phyloP scores from a whole-genome alignment of 164 flowering plant species.

The Akebia trifoliata region DNA sequence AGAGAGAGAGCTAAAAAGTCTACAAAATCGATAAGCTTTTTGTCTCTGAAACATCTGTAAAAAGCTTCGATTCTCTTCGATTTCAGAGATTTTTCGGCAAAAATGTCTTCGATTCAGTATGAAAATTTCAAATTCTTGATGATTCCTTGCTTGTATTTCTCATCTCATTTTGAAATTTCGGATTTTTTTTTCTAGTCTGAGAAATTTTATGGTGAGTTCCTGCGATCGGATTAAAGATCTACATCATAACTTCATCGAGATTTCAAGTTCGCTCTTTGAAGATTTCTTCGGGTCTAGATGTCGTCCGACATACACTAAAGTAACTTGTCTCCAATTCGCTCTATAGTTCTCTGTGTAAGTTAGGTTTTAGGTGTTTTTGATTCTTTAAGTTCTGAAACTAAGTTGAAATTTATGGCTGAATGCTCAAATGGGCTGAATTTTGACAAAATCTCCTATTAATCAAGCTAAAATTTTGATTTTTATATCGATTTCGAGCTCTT shows the following conservation, averaged over 20 bases:
- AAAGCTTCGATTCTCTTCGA: slow-evolving; percentile 6
- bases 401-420: slow-evolving; percentile 13
- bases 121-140: not conserved
- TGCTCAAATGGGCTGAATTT: not conserved
- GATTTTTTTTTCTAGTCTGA: too few relatives aligned
- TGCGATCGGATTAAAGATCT: not conserved
- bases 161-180: too few relatives aligned
- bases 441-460: not conserved
- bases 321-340: too few relatives aligned
- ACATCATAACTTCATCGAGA: not conserved
- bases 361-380: too few relatives aligned
- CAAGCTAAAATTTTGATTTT: too few relatives aligned
- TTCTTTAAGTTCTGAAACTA: too few relatives aligned
- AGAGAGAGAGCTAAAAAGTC: not conserved
- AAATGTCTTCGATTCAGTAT: slow-evolving; percentile 11
- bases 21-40: not conserved
- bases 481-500: slow-evolving; percentile 1
- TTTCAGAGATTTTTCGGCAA: not conserved
- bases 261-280: not conserved
- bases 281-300: slow-evolving; percentile 24
- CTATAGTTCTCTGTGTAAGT: too few relatives aligned
- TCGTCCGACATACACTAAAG: slow-evolving; percentile 50
- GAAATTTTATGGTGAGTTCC: not conserved
- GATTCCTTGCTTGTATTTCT: not conserved
- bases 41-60: not conserved